Conservation (phyloP, 345 rosid genomes). For the Gossypium sturtianum region DNA sequence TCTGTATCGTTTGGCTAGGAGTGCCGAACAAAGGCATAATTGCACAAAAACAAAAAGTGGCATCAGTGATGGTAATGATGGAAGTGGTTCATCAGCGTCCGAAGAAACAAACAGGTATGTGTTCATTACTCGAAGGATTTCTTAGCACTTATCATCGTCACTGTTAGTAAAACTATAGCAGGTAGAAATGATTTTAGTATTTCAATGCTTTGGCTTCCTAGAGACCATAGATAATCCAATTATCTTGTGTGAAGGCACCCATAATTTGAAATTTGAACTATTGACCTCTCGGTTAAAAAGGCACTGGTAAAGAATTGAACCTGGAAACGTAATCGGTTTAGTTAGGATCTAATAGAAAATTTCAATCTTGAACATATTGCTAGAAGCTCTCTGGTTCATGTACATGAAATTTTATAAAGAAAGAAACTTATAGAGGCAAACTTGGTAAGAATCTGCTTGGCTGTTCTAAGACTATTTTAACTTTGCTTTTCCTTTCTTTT, state of each 20-base stretch:
- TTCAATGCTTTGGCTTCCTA: no score
- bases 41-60: slow-evolving; percentile 34
- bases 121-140: background rate
- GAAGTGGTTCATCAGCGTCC: slow-evolving; percentile 26
- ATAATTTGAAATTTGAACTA: background rate
- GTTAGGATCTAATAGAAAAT: background rate
- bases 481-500: background rate
- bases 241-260: background rate
- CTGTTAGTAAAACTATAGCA: background rate
- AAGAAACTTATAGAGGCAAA: background rate
- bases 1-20: slow-evolving; percentile 82
- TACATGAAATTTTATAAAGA: background rate
- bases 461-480: background rate
- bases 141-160: background rate
- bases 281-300: background rate
- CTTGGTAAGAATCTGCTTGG: background rate
- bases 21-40: slow-evolving; percentile 78
- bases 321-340: background rate
- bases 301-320: background rate
- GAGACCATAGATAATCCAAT: no score
- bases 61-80: slow-evolving; percentile 21
- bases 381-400: background rate
- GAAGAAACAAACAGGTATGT: slow-evolving; percentile 65
- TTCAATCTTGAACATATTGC: background rate
- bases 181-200: no score